These are phyloP conservation scores for Terfezia boudieri DNA, from an alignment of 495 filamentous ascomycete genomes.

Conservation along the genomic window DNA sequence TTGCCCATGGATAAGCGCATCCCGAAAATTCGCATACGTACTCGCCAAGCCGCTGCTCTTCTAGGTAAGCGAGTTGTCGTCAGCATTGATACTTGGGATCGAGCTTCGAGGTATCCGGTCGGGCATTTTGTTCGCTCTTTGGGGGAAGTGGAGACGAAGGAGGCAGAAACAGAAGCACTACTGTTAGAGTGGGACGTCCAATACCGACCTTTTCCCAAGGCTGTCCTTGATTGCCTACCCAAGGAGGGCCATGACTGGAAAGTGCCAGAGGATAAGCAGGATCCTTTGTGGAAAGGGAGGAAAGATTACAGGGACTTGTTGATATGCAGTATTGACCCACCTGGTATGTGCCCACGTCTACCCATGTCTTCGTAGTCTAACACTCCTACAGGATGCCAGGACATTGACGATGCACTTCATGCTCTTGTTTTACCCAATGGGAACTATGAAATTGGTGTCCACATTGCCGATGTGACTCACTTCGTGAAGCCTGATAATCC, in stretches of 20 bases:
- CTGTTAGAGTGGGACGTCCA: conserved; percentile 92
- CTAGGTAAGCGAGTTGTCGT: conserved; percentile 85
- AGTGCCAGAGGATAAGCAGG: conserved; percentile 50
- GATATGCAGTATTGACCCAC: conserved; percentile 92
- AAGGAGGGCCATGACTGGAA: conserved; percentile 83
- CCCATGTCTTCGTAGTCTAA: background rate
- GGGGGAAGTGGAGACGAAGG: conserved; percentile 84
- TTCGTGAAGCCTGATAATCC: conserved; percentile 94
- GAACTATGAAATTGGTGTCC: conserved; percentile 92
- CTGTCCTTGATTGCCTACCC: conserved; percentile 80
- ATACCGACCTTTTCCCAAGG: conserved; percentile 89
- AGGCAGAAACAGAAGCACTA: conserved; percentile 84
- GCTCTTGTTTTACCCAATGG: conserved; percentile 68
- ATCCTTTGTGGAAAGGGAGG: conserved; percentile 68
- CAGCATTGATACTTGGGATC: conserved; percentile 85
- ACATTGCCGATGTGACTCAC: conserved; percentile 95
- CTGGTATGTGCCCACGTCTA: conserved; percentile 20
- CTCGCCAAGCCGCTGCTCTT: conserved; percentile 67
- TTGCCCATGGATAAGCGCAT: conserved; percentile 95
- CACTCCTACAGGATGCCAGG: conserved; percentile 41
- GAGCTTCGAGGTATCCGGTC: conserved; percentile 71
- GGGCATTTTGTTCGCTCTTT: conserved; percentile 88
- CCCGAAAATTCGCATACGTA: conserved; percentile 82
- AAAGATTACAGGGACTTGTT: conserved; percentile 65
- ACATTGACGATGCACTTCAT: conserved; percentile 95